phyloP scores from a whole-genome alignment of 208 protist genomes.

The Trypanosoma boissoni region DNA sequence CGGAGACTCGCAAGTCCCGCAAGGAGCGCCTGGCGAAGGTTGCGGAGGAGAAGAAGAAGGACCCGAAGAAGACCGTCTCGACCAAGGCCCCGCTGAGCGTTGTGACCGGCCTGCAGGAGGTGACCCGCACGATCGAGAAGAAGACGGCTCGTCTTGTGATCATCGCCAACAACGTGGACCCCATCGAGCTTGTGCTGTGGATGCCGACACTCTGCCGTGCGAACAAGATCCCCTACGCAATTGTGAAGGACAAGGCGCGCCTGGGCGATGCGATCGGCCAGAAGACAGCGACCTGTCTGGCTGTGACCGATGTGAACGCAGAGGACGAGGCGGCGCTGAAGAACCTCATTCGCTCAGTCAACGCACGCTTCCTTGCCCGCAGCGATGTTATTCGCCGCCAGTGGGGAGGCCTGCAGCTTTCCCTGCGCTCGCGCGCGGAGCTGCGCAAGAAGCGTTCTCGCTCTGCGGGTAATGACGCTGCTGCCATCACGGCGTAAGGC shows the following conservation, averaged over 20 bases:
- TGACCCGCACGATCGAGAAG: slow-evolving; percentile 97
- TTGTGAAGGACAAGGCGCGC: slow-evolving; percentile 99
- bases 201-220: slow-evolving; percentile 99
- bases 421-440: slow-evolving; percentile 73
- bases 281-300: slow-evolving; percentile 96
- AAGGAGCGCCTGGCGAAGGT: slow-evolving; percentile 90
- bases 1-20: slow-evolving; percentile 95
- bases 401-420: slow-evolving; percentile 94
- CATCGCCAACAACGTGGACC: slow-evolving; percentile 99
- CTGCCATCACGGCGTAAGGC: background rate
- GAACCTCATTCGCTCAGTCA: slow-evolving; percentile 92
- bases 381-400: slow-evolving; percentile 71
- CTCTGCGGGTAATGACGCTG: slow-evolving; percentile 17
- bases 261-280: slow-evolving; percentile 96
- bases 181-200: slow-evolving; percentile 99
- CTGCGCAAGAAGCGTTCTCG: slow-evolving; percentile 85
- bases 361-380: slow-evolving; percentile 91
- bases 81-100: slow-evolving; percentile 90
- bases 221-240: slow-evolving; percentile 99
- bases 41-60: slow-evolving; percentile 92
- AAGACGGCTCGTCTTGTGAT: slow-evolving; percentile 99
- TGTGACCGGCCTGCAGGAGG: slow-evolving; percentile 98
- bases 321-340: slow-evolving; percentile 93
- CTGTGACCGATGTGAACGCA: slow-evolving; percentile 94
- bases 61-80: slow-evolving; percentile 73